Conservation (phyloP, 2,329 filamentous ascomycete species). For the Diatrype stigma region DNA sequence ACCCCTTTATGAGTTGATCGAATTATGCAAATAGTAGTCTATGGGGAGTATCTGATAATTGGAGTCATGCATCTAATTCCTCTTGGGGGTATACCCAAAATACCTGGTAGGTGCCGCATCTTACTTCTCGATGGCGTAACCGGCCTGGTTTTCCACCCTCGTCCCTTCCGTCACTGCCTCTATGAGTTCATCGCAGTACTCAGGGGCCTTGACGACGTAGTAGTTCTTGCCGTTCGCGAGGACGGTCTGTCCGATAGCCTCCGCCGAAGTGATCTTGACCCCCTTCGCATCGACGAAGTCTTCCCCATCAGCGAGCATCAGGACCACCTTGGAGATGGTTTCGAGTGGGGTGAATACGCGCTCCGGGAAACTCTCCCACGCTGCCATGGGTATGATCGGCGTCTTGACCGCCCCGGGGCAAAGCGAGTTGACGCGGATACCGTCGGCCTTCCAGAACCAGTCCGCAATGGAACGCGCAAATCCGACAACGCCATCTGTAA, state of each 20-base stretch:
- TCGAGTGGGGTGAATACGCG: slow-evolving; percentile 4
- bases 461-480: slow-evolving; percentile 4
- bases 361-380: slow-evolving; percentile 2
- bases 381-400: not conserved
- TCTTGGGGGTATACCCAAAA: not conserved
- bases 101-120: not conserved
- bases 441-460: slow-evolving; percentile 1
- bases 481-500: slow-evolving; percentile 1
- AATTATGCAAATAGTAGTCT: too few relatives aligned
- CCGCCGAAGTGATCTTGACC: not conserved
- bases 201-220: not conserved
- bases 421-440: slow-evolving; percentile 7
- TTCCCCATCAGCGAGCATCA: slow-evolving; percentile 2
- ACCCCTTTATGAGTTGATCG: too few relatives aligned
- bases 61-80: not conserved
- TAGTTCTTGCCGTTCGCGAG: slow-evolving; percentile 5
- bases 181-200: slow-evolving; percentile 3
- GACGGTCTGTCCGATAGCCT: slow-evolving; percentile 5
- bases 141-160: not conserved
- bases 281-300: slow-evolving; percentile 6
- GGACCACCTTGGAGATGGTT: not conserved
- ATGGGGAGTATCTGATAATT: too few relatives aligned
- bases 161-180: not conserved
- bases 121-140: not conserved
- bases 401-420: slow-evolving; percentile 6